phyloP scores from a whole-genome alignment of 192 early-diverging fungal genomes.

The Coemansia brasiliensis region DNA sequence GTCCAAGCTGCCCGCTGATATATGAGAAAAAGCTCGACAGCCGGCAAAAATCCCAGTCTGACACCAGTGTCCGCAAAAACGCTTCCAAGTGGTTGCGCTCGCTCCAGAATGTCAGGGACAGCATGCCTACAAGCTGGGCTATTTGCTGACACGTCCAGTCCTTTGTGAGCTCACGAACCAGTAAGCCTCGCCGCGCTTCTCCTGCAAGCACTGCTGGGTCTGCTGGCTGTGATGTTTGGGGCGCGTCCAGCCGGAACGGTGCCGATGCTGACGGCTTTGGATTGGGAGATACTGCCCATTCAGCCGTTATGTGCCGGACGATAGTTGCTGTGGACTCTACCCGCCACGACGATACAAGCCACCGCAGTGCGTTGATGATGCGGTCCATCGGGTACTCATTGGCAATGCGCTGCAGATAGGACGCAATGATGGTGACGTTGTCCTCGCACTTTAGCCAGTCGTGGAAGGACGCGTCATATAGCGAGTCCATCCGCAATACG shows the following conservation, averaged over 20 bases:
- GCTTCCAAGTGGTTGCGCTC: conserved; percentile 44
- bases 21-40: conserved; percentile 65
- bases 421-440: conserved; percentile 69
- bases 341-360: conserved; percentile 73
- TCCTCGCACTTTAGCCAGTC: conserved; percentile 75
- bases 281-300: conserved; percentile 58
- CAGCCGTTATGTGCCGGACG: conserved; percentile 68
- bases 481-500: conserved; percentile 72
- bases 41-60: conserved; percentile 66
- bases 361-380: conserved; percentile 73
- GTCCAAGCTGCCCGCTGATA: conserved; percentile 54
- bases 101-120: conserved; percentile 46
- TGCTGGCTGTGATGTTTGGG: conserved; percentile 22
- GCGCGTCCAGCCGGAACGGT: conserved; percentile 30
- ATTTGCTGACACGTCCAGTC: conserved; percentile 57
- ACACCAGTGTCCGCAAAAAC: conserved; percentile 58
- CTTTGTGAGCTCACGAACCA: conserved; percentile 56
- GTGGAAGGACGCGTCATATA: conserved; percentile 75
- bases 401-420: conserved; percentile 71
- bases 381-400: conserved; percentile 72
- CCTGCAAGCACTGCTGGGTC: conserved; percentile 42
- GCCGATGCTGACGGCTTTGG: conserved; percentile 35
- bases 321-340: conserved; percentile 69
- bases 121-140: conserved; percentile 52
- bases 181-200: conserved; percentile 50